A percentile compares a stretch with the other conserved stretches of the same genome.
These are phyloP conservation scores for Marchantia paleacea DNA, from an alignment of 225 moss, liverwort and hornwort species.

Conservation along the genomic window DNA sequence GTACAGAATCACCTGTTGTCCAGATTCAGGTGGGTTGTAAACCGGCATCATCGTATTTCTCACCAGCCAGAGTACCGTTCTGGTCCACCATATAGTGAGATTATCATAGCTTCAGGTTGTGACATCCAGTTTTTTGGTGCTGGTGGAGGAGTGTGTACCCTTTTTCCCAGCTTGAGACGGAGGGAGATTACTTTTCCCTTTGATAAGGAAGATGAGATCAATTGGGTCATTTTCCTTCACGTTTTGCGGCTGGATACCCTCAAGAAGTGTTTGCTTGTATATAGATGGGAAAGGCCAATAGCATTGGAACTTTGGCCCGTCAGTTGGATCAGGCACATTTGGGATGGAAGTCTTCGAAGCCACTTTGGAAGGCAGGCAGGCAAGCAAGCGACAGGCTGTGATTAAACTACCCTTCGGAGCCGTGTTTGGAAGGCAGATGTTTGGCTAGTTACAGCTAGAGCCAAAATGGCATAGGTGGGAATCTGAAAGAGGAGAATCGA, in stretches of 20 bases:
- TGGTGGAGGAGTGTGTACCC: slow-evolving; percentile 19
- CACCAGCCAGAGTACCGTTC: slow-evolving; percentile 13
- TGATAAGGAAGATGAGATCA: slow-evolving; percentile 2
- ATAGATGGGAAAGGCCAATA: slow-evolving; percentile 29
- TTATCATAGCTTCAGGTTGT: slow-evolving; percentile 19
- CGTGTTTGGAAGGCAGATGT: slow-evolving; percentile 1
- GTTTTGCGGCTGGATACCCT: slow-evolving; percentile 28
- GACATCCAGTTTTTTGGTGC: slow-evolving; percentile 29
- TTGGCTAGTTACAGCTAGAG: slow-evolving; percentile 17
- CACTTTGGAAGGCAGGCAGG: slow-evolving; percentile 10
- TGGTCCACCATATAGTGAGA: slow-evolving; percentile 16
- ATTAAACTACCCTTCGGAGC: background rate
- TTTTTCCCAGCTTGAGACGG: slow-evolving; percentile 6
- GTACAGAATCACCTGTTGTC: slow-evolving; percentile 42
- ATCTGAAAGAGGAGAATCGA: slow-evolving; percentile 10
- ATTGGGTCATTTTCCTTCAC: background rate
- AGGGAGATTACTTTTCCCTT: background rate
- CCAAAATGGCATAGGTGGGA: slow-evolving; percentile 19
- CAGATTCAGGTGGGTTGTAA: slow-evolving; percentile 41
- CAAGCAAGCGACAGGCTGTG: slow-evolving; percentile 21
- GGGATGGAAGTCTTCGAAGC: background rate
- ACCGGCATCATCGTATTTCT: slow-evolving; percentile 32
- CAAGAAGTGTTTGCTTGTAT: slow-evolving; percentile 32
- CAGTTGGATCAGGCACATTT: slow-evolving; percentile 17
- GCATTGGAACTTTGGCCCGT: slow-evolving; percentile 28